Percentiles rank a stretch among this genome's conserved stretches.
Conservation (phyloP, 495 filamentous ascomycete species). For the Aspergillus taichungensis region DNA sequence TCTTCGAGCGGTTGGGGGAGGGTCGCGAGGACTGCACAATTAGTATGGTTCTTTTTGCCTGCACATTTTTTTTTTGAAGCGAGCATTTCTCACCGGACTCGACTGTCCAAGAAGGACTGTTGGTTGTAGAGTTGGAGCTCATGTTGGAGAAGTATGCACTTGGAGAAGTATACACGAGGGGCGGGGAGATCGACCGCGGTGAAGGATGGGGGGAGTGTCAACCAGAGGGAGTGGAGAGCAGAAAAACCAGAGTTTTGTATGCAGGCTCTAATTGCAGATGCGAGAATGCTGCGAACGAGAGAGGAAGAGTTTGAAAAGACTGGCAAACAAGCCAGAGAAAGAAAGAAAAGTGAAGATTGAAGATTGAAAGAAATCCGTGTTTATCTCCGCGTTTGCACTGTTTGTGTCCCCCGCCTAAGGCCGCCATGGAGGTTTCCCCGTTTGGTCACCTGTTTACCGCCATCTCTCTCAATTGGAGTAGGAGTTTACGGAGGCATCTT, state of each 20-base stretch:
- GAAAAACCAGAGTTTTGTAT: conserved; percentile 2
- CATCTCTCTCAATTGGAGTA: no score
- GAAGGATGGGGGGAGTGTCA: background rate
- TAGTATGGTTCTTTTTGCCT: background rate
- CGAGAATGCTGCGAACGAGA: conserved; percentile 5
- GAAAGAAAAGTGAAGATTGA: background rate
- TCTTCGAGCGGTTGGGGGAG: conserved; percentile 44
- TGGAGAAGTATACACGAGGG: background rate
- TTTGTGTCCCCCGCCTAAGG: conserved; percentile 7
- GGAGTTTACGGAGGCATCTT: no score
- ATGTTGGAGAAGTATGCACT: conserved; percentile 13
- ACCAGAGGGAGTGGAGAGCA: background rate
- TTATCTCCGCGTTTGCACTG: conserved; percentile 8
- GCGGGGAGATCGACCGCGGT: background rate
- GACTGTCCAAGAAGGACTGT: conserved; percentile 20
- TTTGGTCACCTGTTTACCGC: no score
- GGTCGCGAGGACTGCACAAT: conserved; percentile 32
- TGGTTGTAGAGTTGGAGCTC: conserved; percentile 22
- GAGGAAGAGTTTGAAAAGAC: background rate
- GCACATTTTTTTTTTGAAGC: no score
- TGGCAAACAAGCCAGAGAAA: background rate
- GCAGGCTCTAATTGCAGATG: conserved; percentile 3
- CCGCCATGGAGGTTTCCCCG: no score
- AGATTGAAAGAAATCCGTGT: background rate
- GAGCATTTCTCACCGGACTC: conserved; percentile 16